A percentile compares a stretch with the other conserved stretches of the same genome.
These are phyloP conservation scores for Colletotrichum australisinense DNA, from an alignment of 2,329 filamentous ascomycete species.

Conservation along the genomic window DNA sequence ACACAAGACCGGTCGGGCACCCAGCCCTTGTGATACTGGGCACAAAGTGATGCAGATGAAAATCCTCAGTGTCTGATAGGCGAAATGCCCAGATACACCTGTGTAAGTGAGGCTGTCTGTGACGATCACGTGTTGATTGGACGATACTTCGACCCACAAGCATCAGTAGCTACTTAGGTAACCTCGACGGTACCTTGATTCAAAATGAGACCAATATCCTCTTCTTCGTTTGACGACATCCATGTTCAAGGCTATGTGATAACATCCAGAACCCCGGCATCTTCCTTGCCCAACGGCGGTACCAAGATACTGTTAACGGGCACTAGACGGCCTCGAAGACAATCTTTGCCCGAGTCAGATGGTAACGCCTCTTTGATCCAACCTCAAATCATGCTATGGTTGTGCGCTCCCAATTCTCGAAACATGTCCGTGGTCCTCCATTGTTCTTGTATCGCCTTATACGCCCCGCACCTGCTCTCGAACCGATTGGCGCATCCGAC, in stretches of 20 bases:
- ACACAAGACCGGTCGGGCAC: background rate
- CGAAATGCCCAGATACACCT: background rate
- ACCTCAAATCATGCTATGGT: background rate
- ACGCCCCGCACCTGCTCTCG: background rate
- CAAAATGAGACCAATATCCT: too few species aligned
- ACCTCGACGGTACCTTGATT: too few species aligned
- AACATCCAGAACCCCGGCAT: background rate
- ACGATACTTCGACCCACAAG: background rate
- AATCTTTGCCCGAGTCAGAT: background rate
- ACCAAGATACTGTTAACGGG: background rate
- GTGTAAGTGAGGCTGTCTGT: conserved; percentile 8
- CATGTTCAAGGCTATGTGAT: background rate
- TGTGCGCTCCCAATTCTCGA: background rate
- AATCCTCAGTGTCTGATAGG: background rate
- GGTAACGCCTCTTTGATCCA: background rate
- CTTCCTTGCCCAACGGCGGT: background rate
- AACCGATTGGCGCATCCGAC: background rate
- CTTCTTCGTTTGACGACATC: background rate
- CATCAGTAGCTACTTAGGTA: background rate
- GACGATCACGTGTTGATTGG: background rate
- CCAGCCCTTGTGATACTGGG: background rate
- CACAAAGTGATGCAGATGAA: background rate
- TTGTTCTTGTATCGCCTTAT: background rate
- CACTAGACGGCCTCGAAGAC: background rate
- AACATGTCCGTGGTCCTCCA: background rate